Evolutionary conservation across 2,329 filamentous ascomycete species (phyloP).

Genomic region (Trichoderma sp.): DNA sequence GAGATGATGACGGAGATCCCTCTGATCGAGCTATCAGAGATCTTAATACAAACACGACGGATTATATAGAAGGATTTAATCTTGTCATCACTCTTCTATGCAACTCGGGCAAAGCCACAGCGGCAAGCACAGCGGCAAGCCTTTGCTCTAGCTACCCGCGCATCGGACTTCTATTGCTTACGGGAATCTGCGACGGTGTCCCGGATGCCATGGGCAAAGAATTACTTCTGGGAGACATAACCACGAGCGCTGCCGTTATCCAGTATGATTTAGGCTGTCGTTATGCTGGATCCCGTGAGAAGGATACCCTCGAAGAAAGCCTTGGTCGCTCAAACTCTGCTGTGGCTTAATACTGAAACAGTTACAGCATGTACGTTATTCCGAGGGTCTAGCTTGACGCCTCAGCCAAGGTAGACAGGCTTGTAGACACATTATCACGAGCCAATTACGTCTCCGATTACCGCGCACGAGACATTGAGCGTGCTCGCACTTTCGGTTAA

Average conservation of each 20-base stretch:
- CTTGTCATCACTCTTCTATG: not conserved
- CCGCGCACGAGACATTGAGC: too few species aligned
- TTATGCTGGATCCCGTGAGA: not conserved
- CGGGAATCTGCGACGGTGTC: not conserved
- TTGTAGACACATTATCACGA: too few species aligned
- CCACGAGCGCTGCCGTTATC: not conserved
- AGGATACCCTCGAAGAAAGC: not conserved
- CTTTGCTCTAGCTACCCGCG: not conserved
- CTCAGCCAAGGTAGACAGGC: too few species aligned
- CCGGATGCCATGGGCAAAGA: not conserved
- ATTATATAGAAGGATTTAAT: constrained; percentile 27
- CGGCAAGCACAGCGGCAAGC: not conserved
- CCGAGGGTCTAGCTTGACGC: too few species aligned
- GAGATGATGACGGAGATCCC: constrained; percentile 22
- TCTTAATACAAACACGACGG: constrained; percentile 34
- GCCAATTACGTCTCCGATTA: too few species aligned
- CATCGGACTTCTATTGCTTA: not conserved
- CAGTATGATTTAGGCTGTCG: not conserved
- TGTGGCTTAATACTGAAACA: too few species aligned
- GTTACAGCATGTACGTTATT: too few species aligned
- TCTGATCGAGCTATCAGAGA: constrained; percentile 34
- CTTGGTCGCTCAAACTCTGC: not conserved
- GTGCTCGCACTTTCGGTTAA: accelerated
- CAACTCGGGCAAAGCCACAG: not conserved
- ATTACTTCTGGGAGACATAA: not conserved